Evolutionary conservation across 2,329 filamentous ascomycete genomes (phyloP).

Genomic region (Apiospora kogelbergensis): DNA sequence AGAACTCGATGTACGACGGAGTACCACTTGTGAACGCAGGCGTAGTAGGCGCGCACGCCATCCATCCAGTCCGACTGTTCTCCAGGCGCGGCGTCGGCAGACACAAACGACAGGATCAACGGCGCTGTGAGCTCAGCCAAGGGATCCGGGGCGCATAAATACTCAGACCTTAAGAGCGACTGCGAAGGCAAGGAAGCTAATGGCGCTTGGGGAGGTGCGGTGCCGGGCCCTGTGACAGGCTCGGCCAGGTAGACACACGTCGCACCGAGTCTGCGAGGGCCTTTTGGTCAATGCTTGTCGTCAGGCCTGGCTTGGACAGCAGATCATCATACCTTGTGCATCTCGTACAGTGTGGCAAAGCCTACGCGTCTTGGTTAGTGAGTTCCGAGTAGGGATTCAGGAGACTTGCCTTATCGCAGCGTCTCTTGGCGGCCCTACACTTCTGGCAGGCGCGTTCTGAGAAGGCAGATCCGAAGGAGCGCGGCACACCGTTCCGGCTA

Average conservation of each 20-base stretch:
- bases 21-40: conserved; percentile 42
- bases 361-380: neutral
- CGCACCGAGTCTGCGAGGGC: conserved; percentile 28
- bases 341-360: conserved; percentile 31
- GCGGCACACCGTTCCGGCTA: conserved; percentile 3
- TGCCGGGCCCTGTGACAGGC: conserved; percentile 11
- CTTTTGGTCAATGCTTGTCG: neutral
- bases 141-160: conserved; percentile 27
- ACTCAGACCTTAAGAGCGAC: conserved; percentile 24
- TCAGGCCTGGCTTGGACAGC: neutral
- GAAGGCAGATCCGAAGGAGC: neutral
- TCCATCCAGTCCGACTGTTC: conserved; percentile 36
- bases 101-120: conserved; percentile 40
- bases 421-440: conserved; percentile 32
- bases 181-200: conserved; percentile 15
- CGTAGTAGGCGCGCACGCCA: conserved; percentile 38
- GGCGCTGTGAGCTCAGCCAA: conserved; percentile 35
- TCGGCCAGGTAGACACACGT: conserved; percentile 34
- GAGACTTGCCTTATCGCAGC: conserved; percentile 29
- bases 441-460: conserved; percentile 33
- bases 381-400: neutral
- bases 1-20: conserved; percentile 40
- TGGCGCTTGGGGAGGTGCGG: neutral
- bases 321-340: conserved; percentile 29
- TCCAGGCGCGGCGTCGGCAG: conserved; percentile 26